Conservation (phyloP, 2,329 filamentous ascomycete species). For the Xylaria sp. region DNA sequence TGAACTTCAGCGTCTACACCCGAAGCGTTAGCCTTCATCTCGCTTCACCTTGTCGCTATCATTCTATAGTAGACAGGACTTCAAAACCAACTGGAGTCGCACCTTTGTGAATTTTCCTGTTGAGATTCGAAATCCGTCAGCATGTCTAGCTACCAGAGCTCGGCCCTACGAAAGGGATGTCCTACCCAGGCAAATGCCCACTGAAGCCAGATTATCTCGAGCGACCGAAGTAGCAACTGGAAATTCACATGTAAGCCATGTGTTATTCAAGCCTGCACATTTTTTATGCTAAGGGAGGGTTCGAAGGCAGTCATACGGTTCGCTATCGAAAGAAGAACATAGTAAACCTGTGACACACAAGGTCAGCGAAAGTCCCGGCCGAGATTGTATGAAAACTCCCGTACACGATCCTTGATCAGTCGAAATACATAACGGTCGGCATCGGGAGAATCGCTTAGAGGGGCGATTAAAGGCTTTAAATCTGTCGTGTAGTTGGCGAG, state of each 20-base stretch:
- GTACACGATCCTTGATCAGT: slow-evolving; percentile 71
- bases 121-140: slow-evolving; percentile 10
- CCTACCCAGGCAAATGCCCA: slow-evolving; percentile 84
- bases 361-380: slow-evolving; percentile 9
- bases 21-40: slow-evolving; percentile 16
- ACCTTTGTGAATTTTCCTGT: slow-evolving; percentile 89
- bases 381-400: background rate
- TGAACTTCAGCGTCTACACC: slow-evolving; percentile 83
- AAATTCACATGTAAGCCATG: slow-evolving; percentile 18
- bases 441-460: slow-evolving; percentile 72
- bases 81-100: background rate
- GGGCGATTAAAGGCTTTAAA: slow-evolving; percentile 84
- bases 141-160: background rate
- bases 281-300: background rate
- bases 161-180: slow-evolving; percentile 23
- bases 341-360: slow-evolving; percentile 73
- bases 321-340: slow-evolving; percentile 87
- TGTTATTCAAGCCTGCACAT: background rate
- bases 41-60: background rate
- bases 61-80: background rate
- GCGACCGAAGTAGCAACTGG: slow-evolving; percentile 81
- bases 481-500: slow-evolving; percentile 92
- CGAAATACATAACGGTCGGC: slow-evolving; percentile 87
- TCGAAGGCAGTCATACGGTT: slow-evolving; percentile 60
- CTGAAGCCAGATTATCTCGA: slow-evolving; percentile 81